Evolutionary conservation across 345 rosid genomes (phyloP), one percentile per base, ranked within the genome.

Genomic region (Ceriops tagal): DNA sequence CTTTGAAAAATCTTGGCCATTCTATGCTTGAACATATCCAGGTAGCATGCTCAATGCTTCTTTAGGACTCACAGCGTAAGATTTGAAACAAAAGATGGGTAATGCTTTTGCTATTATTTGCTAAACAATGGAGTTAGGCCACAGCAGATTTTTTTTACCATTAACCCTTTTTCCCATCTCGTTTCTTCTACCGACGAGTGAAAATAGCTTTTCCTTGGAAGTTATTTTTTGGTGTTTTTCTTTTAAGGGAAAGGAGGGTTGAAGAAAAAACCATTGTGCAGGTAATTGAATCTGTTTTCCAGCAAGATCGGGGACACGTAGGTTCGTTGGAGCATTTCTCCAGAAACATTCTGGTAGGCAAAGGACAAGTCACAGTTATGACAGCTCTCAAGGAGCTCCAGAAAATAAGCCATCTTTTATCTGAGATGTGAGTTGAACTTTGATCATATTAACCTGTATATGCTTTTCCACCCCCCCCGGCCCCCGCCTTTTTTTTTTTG

Each of bases 11-110:
- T 75, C 88, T 95, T 35, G 99, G 97, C 31, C 89, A 87, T 51
- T 83, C 96, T 51, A 95, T 95, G 97, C 87, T 92, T 9, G 99
- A 92, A 71, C 96, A 92, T 66, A 86, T 95, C 81, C 99, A 95
- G 99, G 99, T 95, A 82, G 28, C 24, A 24, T 27, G 27, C 28
- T 27, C 30, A 24, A 9, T 56, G 30, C 28, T 56, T 56, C 26
- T 55, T 3, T 55, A 56, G 30, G 28, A 22, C 16, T 3, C 24
- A 8, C 30, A 56, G 59, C 49, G 3, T 43, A 43, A 43, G 49
- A 43, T 43, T 13, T 43, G 49, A 43, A 43, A 43, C 49, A 43
- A 43, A 43, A 13, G 47, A 43, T 13, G 49, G 49, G 18, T 43
- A 43, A 43, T 11, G 18, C 49, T 43, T 13, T 3, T 43, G 18